Conservation (phyloP, 2,329 filamentous ascomycete genomes). For the Pseudophaeomoniella oleicola region DNA sequence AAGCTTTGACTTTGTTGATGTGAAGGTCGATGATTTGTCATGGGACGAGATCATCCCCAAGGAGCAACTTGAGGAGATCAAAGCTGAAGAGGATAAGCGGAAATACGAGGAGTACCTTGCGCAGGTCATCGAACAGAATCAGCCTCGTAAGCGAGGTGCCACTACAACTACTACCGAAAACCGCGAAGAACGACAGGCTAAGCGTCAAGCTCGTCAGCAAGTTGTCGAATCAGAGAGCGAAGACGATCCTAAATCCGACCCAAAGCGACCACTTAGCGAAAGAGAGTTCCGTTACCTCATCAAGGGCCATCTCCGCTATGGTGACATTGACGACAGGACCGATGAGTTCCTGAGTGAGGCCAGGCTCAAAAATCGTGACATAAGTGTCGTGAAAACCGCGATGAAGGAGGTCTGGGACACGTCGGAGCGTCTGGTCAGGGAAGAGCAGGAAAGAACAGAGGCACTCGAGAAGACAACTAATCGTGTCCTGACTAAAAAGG, state of each 20-base stretch:
- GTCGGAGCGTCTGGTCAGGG: conserved; percentile 54
- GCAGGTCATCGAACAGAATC: conserved; percentile 69
- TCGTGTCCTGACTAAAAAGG: conserved; percentile 84
- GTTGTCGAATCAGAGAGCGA: conserved; percentile 57
- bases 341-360: conserved; percentile 82
- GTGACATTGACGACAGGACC: conserved; percentile 73
- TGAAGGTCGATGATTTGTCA: conserved; percentile 82
- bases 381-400: conserved; percentile 60
- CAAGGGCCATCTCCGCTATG: conserved; percentile 78
- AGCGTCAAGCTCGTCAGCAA: conserved; percentile 57
- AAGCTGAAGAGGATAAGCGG: conserved; percentile 73
- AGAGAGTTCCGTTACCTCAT: conserved; percentile 90
- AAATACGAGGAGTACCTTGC: conserved; percentile 71
- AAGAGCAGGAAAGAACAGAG: conserved; percentile 51
- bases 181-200: conserved; percentile 49
- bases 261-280: conserved; percentile 75
- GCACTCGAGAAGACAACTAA: conserved; percentile 55
- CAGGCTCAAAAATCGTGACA: conserved; percentile 67
- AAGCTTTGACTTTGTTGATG: conserved; percentile 84
- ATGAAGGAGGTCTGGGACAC: conserved; percentile 66
- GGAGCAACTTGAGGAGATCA: conserved; percentile 78
- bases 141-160: conserved; percentile 62
- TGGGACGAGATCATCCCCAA: conserved; percentile 99
- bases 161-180: conserved; percentile 36
- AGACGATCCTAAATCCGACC: conserved; percentile 51